Conservation (phyloP, 305 asterid genomes). For the Fraxinus sp. region DNA sequence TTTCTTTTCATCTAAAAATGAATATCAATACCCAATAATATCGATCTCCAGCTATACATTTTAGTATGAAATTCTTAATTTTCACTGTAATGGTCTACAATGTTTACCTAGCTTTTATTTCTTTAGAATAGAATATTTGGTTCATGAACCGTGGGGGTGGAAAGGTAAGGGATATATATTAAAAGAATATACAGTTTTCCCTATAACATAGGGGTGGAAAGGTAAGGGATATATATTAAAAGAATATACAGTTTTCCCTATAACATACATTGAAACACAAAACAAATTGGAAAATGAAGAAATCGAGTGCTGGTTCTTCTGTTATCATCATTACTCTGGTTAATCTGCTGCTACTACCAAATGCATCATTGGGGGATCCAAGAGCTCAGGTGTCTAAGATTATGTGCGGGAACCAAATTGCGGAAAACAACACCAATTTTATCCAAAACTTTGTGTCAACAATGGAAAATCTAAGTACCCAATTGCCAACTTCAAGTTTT, state of each 20-base stretch:
- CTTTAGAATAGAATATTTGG: background rate
- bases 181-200: too few species aligned
- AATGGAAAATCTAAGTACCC: constrained; percentile 52
- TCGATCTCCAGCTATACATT: background rate
- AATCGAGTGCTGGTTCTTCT: constrained; percentile 6
- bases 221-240: too few species aligned
- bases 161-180: background rate
- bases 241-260: background rate
- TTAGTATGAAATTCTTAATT: background rate
- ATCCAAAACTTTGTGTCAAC: constrained; percentile 47
- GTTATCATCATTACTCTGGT: constrained; percentile 19
- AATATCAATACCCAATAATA: background rate
- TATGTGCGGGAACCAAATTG: constrained; percentile 33
- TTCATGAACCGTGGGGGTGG: background rate
- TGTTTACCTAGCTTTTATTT: background rate
- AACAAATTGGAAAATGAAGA: constrained; percentile 25
- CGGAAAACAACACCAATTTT: constrained; percentile 34
- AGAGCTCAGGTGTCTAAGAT: constrained; percentile 40
- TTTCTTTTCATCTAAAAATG: too few species aligned
- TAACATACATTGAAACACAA: background rate
- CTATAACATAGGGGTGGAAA: too few species aligned
- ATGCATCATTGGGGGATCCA: constrained; percentile 41
- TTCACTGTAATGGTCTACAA: background rate
- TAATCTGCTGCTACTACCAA: constrained; percentile 42
- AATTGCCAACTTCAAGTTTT: constrained; percentile 39